Evolutionary conservation across 345 rosid species (phyloP).

Genomic region (Aquilaria sinensis): DNA sequence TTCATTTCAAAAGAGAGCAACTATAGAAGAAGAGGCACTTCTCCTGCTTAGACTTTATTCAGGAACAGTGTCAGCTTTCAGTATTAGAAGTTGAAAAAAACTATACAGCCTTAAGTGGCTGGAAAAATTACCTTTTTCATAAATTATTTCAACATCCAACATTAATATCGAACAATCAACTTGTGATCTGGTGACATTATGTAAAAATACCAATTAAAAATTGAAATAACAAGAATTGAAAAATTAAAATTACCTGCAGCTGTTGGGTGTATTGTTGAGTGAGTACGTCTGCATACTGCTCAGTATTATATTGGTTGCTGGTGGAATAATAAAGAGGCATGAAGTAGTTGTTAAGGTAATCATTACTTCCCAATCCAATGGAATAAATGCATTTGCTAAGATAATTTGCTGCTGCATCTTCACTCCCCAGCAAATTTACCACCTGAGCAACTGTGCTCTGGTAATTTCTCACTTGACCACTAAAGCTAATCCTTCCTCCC

Average conservation of each 20-base stretch:
- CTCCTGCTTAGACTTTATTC: no score
- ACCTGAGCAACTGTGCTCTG: conserved; percentile 49
- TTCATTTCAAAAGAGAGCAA: no score
- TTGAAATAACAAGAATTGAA: background rate
- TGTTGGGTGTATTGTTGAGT: conserved; percentile 48
- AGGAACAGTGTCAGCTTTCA: no score
- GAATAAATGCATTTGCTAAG: conserved; percentile 63
- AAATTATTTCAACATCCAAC: no score
- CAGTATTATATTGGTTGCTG: conserved; percentile 44
- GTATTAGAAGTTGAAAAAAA: no score
- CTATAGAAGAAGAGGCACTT: no score
- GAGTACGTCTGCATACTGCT: conserved; percentile 55
- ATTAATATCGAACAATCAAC: no score
- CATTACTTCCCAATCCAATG: conserved; percentile 85
- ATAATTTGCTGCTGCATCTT: conserved; percentile 40
- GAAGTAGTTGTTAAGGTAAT: conserved; percentile 92
- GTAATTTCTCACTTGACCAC: conserved; percentile 73
- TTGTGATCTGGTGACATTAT: no score
- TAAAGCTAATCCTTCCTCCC: conserved; percentile 74
- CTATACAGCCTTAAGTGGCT: no score
- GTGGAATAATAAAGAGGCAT: conserved; percentile 61
- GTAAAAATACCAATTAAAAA: background rate
- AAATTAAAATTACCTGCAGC: conserved; percentile 36
- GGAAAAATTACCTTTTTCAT: no score
- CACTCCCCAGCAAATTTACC: conserved; percentile 55